Percentiles rank a stretch among this genome's conserved stretches.
These are phyloP conservation scores for Cryptosporidium felis DNA, from an alignment of 169 alveolate genomes.

Conservation along the genomic window DNA sequence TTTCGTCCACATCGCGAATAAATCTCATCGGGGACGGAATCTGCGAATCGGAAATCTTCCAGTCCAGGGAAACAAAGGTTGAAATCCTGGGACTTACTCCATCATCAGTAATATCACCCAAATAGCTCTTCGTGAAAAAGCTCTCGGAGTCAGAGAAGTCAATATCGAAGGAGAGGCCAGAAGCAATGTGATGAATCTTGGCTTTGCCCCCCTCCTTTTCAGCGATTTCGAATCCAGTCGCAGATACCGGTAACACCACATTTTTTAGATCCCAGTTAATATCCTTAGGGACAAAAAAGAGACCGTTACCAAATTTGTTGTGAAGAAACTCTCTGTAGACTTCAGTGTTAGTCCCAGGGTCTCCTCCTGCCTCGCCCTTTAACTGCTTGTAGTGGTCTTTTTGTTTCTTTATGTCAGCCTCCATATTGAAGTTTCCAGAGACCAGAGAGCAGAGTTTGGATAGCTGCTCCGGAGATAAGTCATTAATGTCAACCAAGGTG, in stretches of 20 bases:
- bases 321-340: neutral
- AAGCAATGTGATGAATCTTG: neutral
- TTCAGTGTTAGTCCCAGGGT: slow-evolving; percentile 9
- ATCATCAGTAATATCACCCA: neutral
- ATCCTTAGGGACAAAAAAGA: slow-evolving; percentile 23
- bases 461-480: neutral
- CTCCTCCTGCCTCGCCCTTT: slow-evolving; percentile 41
- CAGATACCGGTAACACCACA: slow-evolving; percentile 33
- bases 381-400: neutral
- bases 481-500: neutral
- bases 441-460: neutral
- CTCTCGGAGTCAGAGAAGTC: neutral
- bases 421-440: neutral
- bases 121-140: neutral
- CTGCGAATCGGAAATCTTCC: slow-evolving; percentile 3
- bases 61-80: neutral
- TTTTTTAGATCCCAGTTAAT: neutral
- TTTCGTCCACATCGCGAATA: neutral
- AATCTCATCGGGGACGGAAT: slow-evolving; percentile 25
- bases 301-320: neutral
- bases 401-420: slow-evolving; percentile 18
- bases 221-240: slow-evolving; percentile 28
- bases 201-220: neutral
- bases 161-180: neutral
- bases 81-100: neutral